phyloP scores from a whole-genome alignment of 2,329 filamentous ascomycete species.

The Pseudogymnoascus sp. region DNA sequence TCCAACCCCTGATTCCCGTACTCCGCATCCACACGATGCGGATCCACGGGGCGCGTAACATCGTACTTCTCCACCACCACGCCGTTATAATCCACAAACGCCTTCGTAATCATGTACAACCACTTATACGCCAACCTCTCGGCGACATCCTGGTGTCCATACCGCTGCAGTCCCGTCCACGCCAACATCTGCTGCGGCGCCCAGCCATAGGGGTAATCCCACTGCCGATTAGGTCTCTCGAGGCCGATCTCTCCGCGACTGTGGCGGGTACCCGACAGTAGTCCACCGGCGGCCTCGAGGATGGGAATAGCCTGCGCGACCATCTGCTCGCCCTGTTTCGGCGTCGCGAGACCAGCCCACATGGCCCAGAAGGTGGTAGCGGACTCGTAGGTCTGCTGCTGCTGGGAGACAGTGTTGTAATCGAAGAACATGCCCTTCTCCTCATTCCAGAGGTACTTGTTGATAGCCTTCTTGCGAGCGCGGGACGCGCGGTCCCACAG shows the following conservation, averaged over 20 bases:
- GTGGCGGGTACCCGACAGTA: constrained; percentile 82
- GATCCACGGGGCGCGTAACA: constrained; percentile 80
- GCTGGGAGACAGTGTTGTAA: constrained; percentile 76
- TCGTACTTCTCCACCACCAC: constrained; percentile 99
- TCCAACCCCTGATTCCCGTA: constrained; percentile 95
- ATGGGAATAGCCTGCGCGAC: constrained; percentile 74
- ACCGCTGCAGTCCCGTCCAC: constrained; percentile 86
- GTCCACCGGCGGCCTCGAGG: constrained; percentile 79
- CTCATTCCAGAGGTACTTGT: constrained; percentile 91
- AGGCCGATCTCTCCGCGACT: constrained; percentile 74
- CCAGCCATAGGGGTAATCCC: constrained; percentile 98
- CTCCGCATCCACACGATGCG: constrained; percentile 90
- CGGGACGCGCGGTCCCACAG: constrained; percentile 85
- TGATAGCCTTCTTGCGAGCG: constrained; percentile 73
- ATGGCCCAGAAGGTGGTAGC: constrained; percentile 96
- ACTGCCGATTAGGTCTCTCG: constrained; percentile 86
- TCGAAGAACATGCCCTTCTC: constrained; percentile 95
- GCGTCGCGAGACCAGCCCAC: constrained; percentile 84
- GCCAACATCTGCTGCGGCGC: constrained; percentile 97
- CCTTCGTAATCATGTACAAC: constrained; percentile 97
- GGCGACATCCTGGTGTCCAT: constrained; percentile 84
- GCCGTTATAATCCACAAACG: constrained; percentile 96
- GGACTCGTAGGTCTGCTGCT: constrained; percentile 77
- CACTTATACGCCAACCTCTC: constrained; percentile 90
- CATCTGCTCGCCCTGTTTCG: constrained; percentile 75